Percentiles rank a stretch among this genome's conserved stretches.
These are phyloP conservation scores for Salix exigua DNA, from an alignment of 345 rosid species.

Conservation along the genomic window DNA sequence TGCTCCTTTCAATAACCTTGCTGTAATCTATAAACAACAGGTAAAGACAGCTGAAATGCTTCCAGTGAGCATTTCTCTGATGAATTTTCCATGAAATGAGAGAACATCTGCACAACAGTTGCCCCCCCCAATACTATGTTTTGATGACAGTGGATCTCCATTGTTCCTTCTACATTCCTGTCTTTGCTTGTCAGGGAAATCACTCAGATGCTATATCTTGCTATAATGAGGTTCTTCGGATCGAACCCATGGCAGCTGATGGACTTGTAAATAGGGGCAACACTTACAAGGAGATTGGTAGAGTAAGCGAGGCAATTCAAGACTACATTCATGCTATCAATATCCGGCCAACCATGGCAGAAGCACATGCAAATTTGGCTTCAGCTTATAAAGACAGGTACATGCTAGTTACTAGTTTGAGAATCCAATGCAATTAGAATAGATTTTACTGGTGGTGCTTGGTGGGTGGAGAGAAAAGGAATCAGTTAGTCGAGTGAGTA, in stretches of 20 bases:
- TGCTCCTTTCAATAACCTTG: constrained; percentile 95
- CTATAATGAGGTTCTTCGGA: constrained; percentile 93
- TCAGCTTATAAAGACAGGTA: constrained; percentile 99
- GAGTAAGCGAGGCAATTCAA: constrained; percentile 93
- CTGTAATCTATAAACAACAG: constrained; percentile 97
- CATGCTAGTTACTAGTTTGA: not conserved
- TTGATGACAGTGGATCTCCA: not conserved
- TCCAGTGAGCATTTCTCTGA: not conserved
- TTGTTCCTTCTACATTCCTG: not conserved
- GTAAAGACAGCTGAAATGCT: constrained; percentile 24
- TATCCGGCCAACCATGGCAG: constrained; percentile 89
- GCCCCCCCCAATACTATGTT: not conserved
- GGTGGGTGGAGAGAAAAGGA: not conserved
- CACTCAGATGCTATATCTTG: constrained; percentile 92
- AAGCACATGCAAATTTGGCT: constrained; percentile 99
- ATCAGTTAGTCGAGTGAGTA: not conserved
- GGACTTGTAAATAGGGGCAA: constrained; percentile 97
- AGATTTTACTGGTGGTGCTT: not conserved
- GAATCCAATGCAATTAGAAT: not conserved
- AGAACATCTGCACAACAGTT: not conserved
- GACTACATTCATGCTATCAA: constrained; percentile 81
- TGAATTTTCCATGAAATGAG: not conserved
- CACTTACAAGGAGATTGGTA: constrained; percentile 92
- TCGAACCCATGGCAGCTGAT: constrained; percentile 97
- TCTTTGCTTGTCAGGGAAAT: constrained; percentile 61